These are phyloP conservation scores for Boletus rex-veris DNA, from an alignment of 768 basidiomycete species.

Conservation along the genomic window DNA sequence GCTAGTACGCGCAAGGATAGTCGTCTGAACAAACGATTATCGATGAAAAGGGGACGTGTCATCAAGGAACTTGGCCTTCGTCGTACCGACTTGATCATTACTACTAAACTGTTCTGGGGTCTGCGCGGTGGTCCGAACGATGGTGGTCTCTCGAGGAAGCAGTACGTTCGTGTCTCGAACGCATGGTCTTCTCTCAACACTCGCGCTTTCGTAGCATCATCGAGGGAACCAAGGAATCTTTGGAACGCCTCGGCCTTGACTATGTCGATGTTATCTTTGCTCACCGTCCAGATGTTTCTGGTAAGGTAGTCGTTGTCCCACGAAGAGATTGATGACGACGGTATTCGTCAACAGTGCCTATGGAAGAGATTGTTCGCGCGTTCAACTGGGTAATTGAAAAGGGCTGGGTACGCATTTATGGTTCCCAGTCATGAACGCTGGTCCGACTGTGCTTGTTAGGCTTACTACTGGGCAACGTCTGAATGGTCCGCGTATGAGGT, in stretches of 20 bases:
- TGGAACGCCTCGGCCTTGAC: conserved; percentile 49
- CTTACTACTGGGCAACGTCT: conserved; percentile 48
- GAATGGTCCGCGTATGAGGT: conserved; percentile 56
- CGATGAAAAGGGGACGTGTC: conserved; percentile 41
- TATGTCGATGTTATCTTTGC: conserved; percentile 52
- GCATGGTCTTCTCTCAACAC: background rate
- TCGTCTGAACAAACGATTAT: too few species aligned
- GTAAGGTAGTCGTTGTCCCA: conserved; percentile 15
- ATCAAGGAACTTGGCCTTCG: conserved; percentile 52
- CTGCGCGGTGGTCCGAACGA: conserved; percentile 45
- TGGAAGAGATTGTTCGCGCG: conserved; percentile 56
- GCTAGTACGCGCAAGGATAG: too few species aligned
- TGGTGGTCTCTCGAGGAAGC: conserved; percentile 34
- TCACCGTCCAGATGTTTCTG: conserved; percentile 44
- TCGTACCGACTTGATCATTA: conserved; percentile 48
- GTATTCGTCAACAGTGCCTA: conserved; percentile 31
- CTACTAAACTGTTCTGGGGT: conserved; percentile 60
- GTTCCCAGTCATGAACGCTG: background rate
- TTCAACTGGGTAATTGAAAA: conserved; percentile 53
- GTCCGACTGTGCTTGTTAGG: conserved; percentile 13
- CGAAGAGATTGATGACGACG: too few species aligned
- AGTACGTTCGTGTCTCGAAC: conserved; percentile 15
- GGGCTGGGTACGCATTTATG: conserved; percentile 36
- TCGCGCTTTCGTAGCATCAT: conserved; percentile 37
- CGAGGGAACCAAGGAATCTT: conserved; percentile 48